These are phyloP conservation scores for Paragyromitra xinjiangensis DNA, from an alignment of 495 filamentous ascomycete species.

Conservation along the genomic window DNA sequence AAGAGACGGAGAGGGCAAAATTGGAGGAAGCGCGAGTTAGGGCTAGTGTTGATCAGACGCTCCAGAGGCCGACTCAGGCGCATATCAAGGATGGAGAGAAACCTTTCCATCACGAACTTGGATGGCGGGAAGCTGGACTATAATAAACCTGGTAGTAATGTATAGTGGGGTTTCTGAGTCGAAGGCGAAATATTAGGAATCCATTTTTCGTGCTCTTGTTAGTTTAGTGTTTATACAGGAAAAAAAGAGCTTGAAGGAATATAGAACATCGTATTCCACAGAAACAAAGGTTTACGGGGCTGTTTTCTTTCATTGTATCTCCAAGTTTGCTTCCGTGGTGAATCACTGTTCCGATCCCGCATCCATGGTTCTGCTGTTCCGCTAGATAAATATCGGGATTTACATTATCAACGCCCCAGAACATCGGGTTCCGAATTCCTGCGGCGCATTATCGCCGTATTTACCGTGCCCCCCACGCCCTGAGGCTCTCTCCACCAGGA, in stretches of 20 bases:
- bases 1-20: conserved; percentile 43
- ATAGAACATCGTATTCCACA: background rate
- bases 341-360: conserved; percentile 11
- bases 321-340: conserved; percentile 10
- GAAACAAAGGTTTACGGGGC: background rate
- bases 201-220: background rate
- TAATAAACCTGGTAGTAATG: conserved; percentile 12
- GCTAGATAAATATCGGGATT: conserved; percentile 26
- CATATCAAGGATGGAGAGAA: conserved; percentile 50
- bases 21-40: conserved; percentile 47
- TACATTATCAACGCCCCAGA: conserved; percentile 24
- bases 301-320: background rate
- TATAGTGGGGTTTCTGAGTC: no score
- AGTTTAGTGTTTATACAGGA: background rate
- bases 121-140: conserved; percentile 52
- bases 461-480: background rate
- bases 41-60: conserved; percentile 42
- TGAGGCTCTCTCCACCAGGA: background rate
- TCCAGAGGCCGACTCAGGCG: conserved; percentile 47
- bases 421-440: conserved; percentile 4
- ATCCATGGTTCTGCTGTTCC: conserved; percentile 23
- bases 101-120: conserved; percentile 21
- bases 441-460: conserved; percentile 19
- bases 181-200: background rate
- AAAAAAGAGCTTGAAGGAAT: background rate